Evolutionary conservation across 2,329 filamentous ascomycete species (phyloP).

Genomic region (Pseudogymnoascus sp.): DNA sequence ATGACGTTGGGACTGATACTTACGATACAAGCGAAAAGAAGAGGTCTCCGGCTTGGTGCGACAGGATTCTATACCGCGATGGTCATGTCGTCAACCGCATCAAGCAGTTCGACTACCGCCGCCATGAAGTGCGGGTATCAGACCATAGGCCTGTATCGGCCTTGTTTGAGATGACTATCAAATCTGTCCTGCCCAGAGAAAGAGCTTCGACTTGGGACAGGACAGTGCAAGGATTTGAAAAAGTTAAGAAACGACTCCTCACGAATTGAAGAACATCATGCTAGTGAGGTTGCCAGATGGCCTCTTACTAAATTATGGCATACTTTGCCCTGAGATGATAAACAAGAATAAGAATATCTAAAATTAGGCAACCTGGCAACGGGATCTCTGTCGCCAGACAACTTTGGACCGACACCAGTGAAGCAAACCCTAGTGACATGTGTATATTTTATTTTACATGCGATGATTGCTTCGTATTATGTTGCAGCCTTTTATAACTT

Average conservation of each 20-base stretch:
- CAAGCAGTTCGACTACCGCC: slow-evolving; percentile 77
- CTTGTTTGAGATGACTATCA: slow-evolving; percentile 73
- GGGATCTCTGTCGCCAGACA: neutral
- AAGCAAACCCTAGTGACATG: neutral
- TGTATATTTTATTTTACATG: neutral
- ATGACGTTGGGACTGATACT: slow-evolving; percentile 88
- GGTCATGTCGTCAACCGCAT: slow-evolving; percentile 72
- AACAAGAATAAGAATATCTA: neutral
- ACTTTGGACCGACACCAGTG: neutral
- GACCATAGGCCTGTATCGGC: slow-evolving; percentile 92
- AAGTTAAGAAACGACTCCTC: slow-evolving; percentile 47
- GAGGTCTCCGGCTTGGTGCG: slow-evolving; percentile 91
- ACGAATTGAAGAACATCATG: neutral
- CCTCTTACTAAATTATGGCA: slow-evolving; percentile 4
- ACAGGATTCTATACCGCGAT: slow-evolving; percentile 82
- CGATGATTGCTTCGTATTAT: neutral
- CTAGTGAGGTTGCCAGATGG: neutral
- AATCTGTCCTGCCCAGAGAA: slow-evolving; percentile 65
- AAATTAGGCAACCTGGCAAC: neutral
- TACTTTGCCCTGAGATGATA: neutral
- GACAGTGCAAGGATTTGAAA: slow-evolving; percentile 68
- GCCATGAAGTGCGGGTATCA: slow-evolving; percentile 84
- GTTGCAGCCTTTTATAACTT: neutral
- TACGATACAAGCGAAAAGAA: slow-evolving; percentile 96
- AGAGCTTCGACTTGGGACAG: slow-evolving; percentile 62